Evolutionary conservation across 202 grass and related monocot genomes (phyloP).

Genomic region (Panicum virgatum): DNA sequence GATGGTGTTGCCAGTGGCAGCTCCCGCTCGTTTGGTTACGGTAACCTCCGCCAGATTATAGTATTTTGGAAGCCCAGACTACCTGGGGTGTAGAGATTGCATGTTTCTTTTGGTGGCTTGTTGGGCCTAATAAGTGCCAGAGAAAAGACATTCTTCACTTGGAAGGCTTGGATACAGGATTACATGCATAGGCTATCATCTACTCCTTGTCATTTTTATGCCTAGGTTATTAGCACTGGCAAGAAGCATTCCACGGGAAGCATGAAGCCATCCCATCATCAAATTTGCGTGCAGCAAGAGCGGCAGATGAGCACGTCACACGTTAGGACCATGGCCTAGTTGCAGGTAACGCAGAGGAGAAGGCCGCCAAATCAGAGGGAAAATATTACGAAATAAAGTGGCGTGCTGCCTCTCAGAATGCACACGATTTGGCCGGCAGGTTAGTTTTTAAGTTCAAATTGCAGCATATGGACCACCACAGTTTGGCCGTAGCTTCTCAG

Average conservation of each 20-base stretch:
- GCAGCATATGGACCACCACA: background rate
- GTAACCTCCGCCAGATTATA: too few relatives aligned
- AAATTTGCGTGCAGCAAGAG: too few relatives aligned
- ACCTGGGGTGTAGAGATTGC: too few relatives aligned
- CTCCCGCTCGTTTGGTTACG: too few relatives aligned
- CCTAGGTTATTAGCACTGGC: conserved; percentile 13
- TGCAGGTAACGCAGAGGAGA: too few relatives aligned
- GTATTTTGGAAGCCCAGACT: too few relatives aligned
- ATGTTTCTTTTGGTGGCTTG: too few relatives aligned
- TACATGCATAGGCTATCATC: conserved; percentile 7
- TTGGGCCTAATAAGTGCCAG: background rate
- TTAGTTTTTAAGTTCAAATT: conserved; percentile 16
- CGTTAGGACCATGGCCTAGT: too few relatives aligned
- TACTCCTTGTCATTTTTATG: conserved; percentile 27
- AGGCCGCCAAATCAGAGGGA: too few relatives aligned
- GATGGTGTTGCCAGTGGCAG: too few relatives aligned
- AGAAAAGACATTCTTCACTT: conserved; percentile 53
- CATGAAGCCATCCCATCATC: conserved; percentile 41
- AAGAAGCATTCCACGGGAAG: conserved; percentile 20
- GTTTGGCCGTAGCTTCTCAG: background rate
- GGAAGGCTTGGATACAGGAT: conserved; percentile 39
- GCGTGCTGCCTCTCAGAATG: background rate
- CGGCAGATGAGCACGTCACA: too few relatives aligned
- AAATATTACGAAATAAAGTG: conserved; percentile 5
- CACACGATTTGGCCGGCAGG: too few relatives aligned